Evolutionary conservation across 169 alveolate species (phyloP), one percentile per base, ranked within the genome.

Genomic region (Plasmodium cynomolgi): DNA sequence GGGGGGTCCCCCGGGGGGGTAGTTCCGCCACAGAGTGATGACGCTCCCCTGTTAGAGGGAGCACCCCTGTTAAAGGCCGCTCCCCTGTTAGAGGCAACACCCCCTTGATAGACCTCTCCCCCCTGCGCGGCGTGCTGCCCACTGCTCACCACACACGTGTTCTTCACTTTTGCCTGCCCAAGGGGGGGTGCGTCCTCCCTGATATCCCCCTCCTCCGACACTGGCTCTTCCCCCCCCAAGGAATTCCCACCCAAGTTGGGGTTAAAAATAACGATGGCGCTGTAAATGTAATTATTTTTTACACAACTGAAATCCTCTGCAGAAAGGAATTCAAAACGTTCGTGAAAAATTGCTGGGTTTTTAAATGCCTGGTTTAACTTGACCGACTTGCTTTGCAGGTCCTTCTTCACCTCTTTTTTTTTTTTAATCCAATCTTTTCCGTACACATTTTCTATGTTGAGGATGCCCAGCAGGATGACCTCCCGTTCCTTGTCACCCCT

Each of bases 281-380:
- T 85, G 44, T 85, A 85, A 31, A 85, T 75, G 79, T 85, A 85
- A 54, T 85, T 85, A 34, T 85, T 85, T 17, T 75, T 85, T 54
- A 85, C 93, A 54, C 81, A 68, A 33, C 79, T 85, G 68, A 73
- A 85, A 50, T 85, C 86, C 4, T 85, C 93, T 33, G 58, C 13
- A 1, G 85, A 75, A 11, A 85, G 82, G 31, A 85, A 85, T 75
- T 85, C 93, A 54, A 85, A 85, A 0, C 79, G 56, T n/a, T 85
- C 93, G 62, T 85, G 84, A 54, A 85, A 85, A 34, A 85, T 75
- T 8, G 77, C 9, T 11, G 93, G 85, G 8, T 85, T 7, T 39
- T 85, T 58, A 75, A 85, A 85, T 5, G 93, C 93, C 29, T 85
- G 93, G 26, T 85, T 85, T 74, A 85, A 54, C 58, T 75, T 85